A percentile compares a stretch with the other conserved stretches of the same genome.
These are phyloP conservation scores for Curvularia verruculosa DNA, from an alignment of 2,329 filamentous ascomycete species.

Conservation along the genomic window DNA sequence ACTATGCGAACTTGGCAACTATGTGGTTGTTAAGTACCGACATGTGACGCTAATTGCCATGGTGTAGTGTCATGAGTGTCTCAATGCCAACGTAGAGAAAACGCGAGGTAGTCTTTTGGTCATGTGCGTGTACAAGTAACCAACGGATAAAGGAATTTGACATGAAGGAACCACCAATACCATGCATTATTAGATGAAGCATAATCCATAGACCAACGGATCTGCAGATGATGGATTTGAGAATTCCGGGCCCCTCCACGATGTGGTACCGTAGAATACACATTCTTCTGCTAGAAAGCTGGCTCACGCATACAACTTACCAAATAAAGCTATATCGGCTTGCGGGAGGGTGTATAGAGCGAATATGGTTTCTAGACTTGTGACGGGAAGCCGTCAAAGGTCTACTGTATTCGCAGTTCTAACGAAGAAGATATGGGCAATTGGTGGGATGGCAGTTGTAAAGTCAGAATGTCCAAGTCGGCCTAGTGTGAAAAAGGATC, in stretches of 20 bases:
- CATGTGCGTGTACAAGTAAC: conserved; percentile 7
- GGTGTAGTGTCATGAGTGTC: background rate
- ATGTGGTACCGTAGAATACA: background rate
- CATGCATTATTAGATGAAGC: conserved; percentile 3
- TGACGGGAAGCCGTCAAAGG: conserved; percentile 27
- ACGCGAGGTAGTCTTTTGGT: conserved; percentile 7
- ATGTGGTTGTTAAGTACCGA: conserved; percentile 13
- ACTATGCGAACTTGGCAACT: conserved; percentile 10
- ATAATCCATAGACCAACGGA: background rate
- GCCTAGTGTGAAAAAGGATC: conserved; percentile 29
- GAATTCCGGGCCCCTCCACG: background rate
- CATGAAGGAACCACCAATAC: conserved; percentile 4
- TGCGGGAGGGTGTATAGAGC: too few species aligned
- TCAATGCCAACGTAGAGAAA: background rate
- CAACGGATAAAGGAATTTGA: conserved; percentile 14
- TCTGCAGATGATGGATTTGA: conserved; percentile 1
- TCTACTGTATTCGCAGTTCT: conserved; percentile 24
- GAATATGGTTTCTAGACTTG: too few species aligned
- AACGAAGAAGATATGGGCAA: background rate
- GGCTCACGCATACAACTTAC: background rate
- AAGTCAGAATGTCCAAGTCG: conserved; percentile 16
- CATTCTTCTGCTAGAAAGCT: background rate
- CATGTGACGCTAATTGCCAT: conserved; percentile 5
- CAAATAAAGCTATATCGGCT: conserved; percentile 30
- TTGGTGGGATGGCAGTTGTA: background rate